phyloP scores from a whole-genome alignment of 352 stramenopile species.

The Globisporangium cederbergense region DNA sequence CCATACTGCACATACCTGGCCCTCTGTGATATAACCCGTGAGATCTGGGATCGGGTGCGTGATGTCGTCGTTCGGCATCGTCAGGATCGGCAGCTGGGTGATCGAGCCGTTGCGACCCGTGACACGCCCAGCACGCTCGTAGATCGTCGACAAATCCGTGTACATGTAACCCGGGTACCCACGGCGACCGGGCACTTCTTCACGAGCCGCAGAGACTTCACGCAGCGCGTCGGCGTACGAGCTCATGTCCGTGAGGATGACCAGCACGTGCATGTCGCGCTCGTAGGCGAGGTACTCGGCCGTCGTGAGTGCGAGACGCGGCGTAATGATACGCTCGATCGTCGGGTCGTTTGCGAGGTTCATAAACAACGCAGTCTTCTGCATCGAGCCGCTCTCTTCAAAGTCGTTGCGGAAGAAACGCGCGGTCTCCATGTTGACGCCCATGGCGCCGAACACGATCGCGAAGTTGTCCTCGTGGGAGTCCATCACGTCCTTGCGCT shows the following conservation, averaged over 20 bases:
- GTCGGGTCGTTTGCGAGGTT: conserved; percentile 99
- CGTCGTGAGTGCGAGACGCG: conserved; percentile 96
- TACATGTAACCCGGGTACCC: conserved; percentile 99
- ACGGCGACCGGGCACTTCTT: conserved; percentile 96
- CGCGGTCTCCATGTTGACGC: conserved; percentile 99
- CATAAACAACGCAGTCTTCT: conserved; percentile 98
- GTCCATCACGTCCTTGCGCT: conserved; percentile 98
- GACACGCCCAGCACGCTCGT: conserved; percentile 97
- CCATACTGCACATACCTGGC: conserved; percentile 68
- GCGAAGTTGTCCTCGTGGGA: conserved; percentile 99
- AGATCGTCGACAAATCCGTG: conserved; percentile 99
- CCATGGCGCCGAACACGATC: conserved; percentile 99
- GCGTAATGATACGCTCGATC: conserved; percentile 99
- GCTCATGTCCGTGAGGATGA: conserved; percentile 99
- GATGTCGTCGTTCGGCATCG: conserved; percentile 99
- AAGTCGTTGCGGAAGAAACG: conserved; percentile 97
- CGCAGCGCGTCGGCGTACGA: conserved; percentile 98
- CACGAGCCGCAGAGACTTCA: conserved; percentile 93
- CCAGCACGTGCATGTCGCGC: conserved; percentile 98
- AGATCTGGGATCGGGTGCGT: conserved; percentile 99
- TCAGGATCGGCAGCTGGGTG: conserved; percentile 99
- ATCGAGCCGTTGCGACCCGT: conserved; percentile 98
- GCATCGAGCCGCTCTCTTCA: conserved; percentile 97
- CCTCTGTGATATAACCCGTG: conserved; percentile 99
- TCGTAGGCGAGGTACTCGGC: conserved; percentile 99